Evolutionary conservation across 75 land plant species (phyloP).

Genomic region (Larix kaempferi): DNA sequence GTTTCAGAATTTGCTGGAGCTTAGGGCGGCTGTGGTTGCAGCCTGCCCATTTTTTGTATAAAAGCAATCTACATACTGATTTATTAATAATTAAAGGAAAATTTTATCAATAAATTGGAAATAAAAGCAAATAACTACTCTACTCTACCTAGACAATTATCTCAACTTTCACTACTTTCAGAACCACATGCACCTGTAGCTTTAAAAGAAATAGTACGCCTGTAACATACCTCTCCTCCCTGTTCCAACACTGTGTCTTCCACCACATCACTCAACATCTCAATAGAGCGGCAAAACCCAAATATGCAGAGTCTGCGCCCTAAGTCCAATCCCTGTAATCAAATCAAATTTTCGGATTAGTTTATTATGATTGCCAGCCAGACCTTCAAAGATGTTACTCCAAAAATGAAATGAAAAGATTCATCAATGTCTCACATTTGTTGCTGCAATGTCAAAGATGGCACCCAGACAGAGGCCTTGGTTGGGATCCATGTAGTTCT

Average conservation of each 20-base stretch:
- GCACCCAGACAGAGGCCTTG: constrained; percentile 96
- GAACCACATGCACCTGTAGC: not conserved
- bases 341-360: not conserved
- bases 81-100: no score
- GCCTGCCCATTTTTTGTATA: no score
- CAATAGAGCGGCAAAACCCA: constrained; percentile 97
- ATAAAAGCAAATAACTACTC: not conserved
- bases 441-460: constrained; percentile 95
- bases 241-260: constrained; percentile 91
- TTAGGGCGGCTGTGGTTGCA: no score
- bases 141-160: not conserved
- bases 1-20: no score
- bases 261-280: constrained; percentile 99
- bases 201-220: not conserved
- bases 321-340: constrained; percentile 75
- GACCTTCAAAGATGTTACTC: not conserved
- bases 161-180: not conserved
- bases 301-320: constrained; percentile 89
- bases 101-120: not conserved
- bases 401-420: constrained; percentile 10
- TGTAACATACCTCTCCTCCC: constrained; percentile 80
- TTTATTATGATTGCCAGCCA: constrained; percentile 7
- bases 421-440: constrained; percentile 62
- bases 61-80: no score
- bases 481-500: constrained; percentile 94